Evolutionary conservation across 352 stramenopile species (phyloP), one percentile per base, ranked within the genome.

Genomic region (Pythium phragmiticola): DNA sequence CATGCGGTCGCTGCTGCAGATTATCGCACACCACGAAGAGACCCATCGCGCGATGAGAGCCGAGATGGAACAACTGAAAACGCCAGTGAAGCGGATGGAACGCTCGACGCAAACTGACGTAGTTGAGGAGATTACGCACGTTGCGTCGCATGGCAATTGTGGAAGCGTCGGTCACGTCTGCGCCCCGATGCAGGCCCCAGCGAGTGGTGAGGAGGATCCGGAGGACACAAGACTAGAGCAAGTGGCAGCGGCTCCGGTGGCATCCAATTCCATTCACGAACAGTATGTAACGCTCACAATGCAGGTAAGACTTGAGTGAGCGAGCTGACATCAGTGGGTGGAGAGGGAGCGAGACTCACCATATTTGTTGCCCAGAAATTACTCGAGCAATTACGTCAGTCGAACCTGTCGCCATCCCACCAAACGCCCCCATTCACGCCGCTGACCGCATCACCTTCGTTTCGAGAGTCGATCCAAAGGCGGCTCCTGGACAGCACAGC

Each of bases 1-100:
- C 39, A 77, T 84, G 56, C 68, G 75, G 62, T 69, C 74, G 47
- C 63, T 87, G 46, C 58, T 87, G 56, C 57, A 68, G 45, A 85
- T 87, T 58, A 63, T 85, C 21, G 39, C 68, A 4, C 70, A 87
- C 43, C 75, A 85, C 45, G 78, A 87, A 42, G 50, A 63, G 0
- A 68, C 64, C 4, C 65, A 55, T 5, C 26, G 13, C 14, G 49
- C 57, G 26, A 58, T 71, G 41, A 34, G 70, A 37, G 33, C 34
- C 17, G 59, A 82, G 19, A 28, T 80, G 41, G 30, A 76, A 12
- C 39, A 19, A 26, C 49, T 77, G 33, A 14, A 45, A 7, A 9
- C 26, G 21, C 21, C 14, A 42, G 37, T 42, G 11, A 16, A 42
- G 37, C 9, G 21, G 48, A n/a, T 21, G 16, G 12, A 48, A 0